Evolutionary conservation across 2,329 filamentous ascomycete genomes (phyloP), one percentile per base, ranked within the genome.

Genomic region (Graphiopsis chlorocephala): DNA sequence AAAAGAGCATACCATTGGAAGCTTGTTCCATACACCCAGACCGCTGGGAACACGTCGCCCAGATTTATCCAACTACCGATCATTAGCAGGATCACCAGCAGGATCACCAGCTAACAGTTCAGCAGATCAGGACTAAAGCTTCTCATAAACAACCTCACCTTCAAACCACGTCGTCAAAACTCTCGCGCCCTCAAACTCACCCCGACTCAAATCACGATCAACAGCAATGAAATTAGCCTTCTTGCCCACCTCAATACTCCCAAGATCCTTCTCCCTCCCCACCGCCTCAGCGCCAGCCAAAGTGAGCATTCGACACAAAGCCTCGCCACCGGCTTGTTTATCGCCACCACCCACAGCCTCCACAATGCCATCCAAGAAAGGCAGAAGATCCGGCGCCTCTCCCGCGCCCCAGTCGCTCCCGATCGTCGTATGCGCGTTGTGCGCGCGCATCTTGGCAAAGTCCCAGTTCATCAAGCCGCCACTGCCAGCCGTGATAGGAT

Each of bases 241-340:
- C 73, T 82, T 81, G 5, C 79, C 79, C 6, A 75, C 70, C 63
- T 80, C 78, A 23, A 81, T 61, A 50, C 76, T 79, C 0, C 78
- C 79, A 25, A 81, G 75, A 4, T 74, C 70, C 4, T 71, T 64
- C 33, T 76, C 74, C 23, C 74, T 67, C 0, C 82, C 82, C 29
- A 85, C 68, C 0, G 82, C 82, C 63, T 73, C 78, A 0, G 83
- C 82, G 0, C 81, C 82, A 59, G 45, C 59, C n/a, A 62, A 7
- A 14, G 59, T 62, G 15, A 62, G 59, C 28, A 62, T 52, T 14
- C 59, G 20, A 31, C 45, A 52, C 28, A 62, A 10, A n/a, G 33
- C 42, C 28, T 62, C 59, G 23, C 59, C 59, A 28, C 59, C 59
- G 7, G 12, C 33, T 8, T 38, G 29, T 23, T 29, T 62, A 5